Evolutionary conservation across 805 yeast species (phyloP), one percentile per base, ranked within the genome.

Genomic region (Hyphopichia homilentoma): DNA sequence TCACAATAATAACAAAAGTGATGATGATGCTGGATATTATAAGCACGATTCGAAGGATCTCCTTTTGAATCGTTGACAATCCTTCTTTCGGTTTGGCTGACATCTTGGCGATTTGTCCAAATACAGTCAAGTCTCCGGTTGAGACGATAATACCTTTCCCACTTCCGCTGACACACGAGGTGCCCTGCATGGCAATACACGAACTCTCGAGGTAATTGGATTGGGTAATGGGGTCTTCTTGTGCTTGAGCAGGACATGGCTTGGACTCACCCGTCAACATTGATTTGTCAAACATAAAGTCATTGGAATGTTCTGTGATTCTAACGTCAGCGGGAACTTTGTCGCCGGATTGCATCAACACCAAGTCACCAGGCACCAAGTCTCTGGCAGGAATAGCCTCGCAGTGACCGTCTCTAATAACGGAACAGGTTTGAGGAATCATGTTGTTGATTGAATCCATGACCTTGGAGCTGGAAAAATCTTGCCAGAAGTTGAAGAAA

Each of bases 251-350:
- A 12, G 52, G 52, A 26, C 51, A 45, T 5, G 74, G 61, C 32
- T 59, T 58, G 3, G 77, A 67, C 43, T 70, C 76, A 43, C 77
- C 77, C 8, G 77, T 71, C 22, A 71, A 55, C 11, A 70, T 57
- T 11, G 75, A 57, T 37, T 71, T 55, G 43, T 71, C 77, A 43
- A 70, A 67, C 13, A 64, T 43, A 24, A 71, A 55, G 25, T 66
- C 65, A 15, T 52, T 48, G 16, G 68, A 58, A 19, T 50, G 33
- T 7, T 59, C 56, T 16, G 59, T 41, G 20, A 71, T 55, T 47
- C 76, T 55, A 30, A 68, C 49, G 46, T 71, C 77, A 12, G 77
- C 76, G 9, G 76, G 69, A 4, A 70, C 46, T 39, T 68, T 68
- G 22, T 57, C 52, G 16, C 75, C 73, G 14, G 60, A 52, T 11